Conservation (phyloP, 2,329 filamentous ascomycete species). For the Fusarium sp. region DNA sequence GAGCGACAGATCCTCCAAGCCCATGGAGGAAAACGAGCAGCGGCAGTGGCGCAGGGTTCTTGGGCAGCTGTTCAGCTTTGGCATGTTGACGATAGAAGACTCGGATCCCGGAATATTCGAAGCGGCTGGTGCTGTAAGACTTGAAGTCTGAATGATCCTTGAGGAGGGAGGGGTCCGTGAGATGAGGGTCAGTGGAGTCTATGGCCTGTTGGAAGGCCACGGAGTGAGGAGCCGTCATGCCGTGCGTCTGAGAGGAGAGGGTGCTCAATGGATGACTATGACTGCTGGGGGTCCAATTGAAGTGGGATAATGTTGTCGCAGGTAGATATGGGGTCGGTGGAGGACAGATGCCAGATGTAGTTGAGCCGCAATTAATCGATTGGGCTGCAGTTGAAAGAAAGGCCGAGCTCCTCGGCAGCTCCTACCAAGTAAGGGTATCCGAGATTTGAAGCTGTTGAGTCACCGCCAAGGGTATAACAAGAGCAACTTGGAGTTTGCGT, state of each 20-base stretch:
- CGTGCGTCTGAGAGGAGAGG: conserved; percentile 15
- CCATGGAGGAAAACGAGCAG: conserved; percentile 93
- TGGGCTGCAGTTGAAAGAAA: background rate
- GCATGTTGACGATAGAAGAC: conserved; percentile 86
- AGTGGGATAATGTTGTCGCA: background rate
- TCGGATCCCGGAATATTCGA: conserved; percentile 80
- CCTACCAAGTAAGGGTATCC: conserved; percentile 6
- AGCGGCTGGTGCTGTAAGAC: conserved; percentile 76
- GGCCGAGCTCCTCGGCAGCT: conserved; percentile 4
- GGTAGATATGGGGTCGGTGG: background rate
- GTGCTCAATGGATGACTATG: conserved; percentile 5
- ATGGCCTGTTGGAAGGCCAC: conserved; percentile 33
- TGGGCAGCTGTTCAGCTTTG: conserved; percentile 83
- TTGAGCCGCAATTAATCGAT: background rate
- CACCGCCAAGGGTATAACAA: conserved; percentile 26
- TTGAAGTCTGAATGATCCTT: conserved; percentile 78
- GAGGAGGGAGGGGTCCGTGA: conserved; percentile 82
- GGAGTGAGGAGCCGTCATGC: conserved; percentile 37
- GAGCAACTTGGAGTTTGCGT: conserved; percentile 22
- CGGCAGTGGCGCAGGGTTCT: conserved; percentile 77
- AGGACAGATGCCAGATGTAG: background rate
- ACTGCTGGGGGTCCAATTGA: background rate
- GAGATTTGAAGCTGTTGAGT: conserved; percentile 31
- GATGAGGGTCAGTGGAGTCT: conserved; percentile 52
- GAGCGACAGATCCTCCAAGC: conserved; percentile 89